phyloP scores from a whole-genome alignment of 1,284 basidiomycete genomes.

The Austroboletus novae-zelandiae region DNA sequence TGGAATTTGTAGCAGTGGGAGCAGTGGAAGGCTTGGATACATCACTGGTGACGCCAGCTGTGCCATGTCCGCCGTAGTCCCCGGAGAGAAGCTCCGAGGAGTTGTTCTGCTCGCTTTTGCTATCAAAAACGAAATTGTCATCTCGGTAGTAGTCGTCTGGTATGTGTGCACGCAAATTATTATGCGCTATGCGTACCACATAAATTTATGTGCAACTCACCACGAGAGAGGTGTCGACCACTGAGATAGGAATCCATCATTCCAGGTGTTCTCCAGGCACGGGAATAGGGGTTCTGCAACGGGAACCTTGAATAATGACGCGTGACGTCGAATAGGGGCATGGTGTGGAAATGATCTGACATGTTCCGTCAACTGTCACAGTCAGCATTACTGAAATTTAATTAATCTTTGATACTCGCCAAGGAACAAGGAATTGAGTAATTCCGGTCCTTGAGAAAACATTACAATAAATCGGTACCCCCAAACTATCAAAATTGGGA shows the following conservation, averaged over 20 bases:
- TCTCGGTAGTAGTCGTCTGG: slow-evolving; percentile 7
- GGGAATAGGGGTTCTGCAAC: background rate
- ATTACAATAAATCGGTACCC: no score
- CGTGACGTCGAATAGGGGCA: background rate
- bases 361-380: no score
- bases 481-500: no score
- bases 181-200: background rate
- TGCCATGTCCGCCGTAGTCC: slow-evolving; percentile 4
- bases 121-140: slow-evolving; percentile 11
- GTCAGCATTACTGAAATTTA: no score
- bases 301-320: no score
- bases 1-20: background rate
- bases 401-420: no score
- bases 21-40: background rate
- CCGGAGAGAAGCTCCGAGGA: slow-evolving; percentile 1
- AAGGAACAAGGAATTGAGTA: no score
- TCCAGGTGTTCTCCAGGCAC: background rate
- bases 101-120: background rate
- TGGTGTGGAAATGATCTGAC: no score
- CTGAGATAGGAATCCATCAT: slow-evolving; percentile 6
- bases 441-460: no score
- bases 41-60: slow-evolving; percentile 6
- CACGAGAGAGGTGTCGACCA: slow-evolving; percentile 11
- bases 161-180: background rate
- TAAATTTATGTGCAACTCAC: slow-evolving; percentile 1